Conservation (phyloP, 192 early-diverging fungal species). For the Entomortierella lignicola region DNA sequence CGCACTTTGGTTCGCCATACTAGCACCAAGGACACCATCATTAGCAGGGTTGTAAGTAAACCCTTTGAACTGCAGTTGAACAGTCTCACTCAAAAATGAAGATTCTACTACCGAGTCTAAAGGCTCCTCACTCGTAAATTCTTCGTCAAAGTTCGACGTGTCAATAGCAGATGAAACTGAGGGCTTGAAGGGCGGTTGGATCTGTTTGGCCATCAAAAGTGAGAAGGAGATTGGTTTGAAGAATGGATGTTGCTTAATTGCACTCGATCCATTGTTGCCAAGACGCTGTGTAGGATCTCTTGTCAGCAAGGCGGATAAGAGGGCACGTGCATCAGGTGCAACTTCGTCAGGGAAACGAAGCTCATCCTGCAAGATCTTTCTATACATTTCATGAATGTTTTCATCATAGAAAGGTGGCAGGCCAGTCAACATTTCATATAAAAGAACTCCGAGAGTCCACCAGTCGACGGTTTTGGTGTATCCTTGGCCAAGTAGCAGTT, state of each 20-base stretch:
- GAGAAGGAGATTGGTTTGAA: constrained; percentile 94
- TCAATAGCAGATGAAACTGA: constrained; percentile 88
- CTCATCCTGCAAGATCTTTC: constrained; percentile 93
- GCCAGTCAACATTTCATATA: constrained; percentile 94
- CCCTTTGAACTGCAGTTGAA: constrained; percentile 95
- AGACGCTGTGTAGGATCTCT: constrained; percentile 84
- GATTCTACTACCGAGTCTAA: constrained; percentile 89
- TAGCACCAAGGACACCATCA: constrained; percentile 77
- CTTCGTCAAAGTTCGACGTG: constrained; percentile 98
- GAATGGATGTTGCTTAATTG: constrained; percentile 95
- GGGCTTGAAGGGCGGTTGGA: constrained; percentile 94
- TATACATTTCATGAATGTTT: constrained; percentile 94
- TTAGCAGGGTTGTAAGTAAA: constrained; percentile 89
- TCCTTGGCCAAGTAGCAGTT: constrained; percentile 86
- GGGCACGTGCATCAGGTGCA: constrained; percentile 70
- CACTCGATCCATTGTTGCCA: constrained; percentile 89
- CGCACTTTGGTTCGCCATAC: constrained; percentile 52
- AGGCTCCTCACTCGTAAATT: constrained; percentile 94
- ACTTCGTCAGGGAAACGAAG: constrained; percentile 84
- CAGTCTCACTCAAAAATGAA: constrained; percentile 85
- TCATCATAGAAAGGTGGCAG: constrained; percentile 95
- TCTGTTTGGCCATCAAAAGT: constrained; percentile 86
- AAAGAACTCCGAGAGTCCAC: constrained; percentile 94
- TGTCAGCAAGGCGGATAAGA: constrained; percentile 81
- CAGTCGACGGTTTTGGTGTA: constrained; percentile 96